Evolutionary conservation across 129 eudicot genomes (phyloP), one percentile per base, ranked within the genome.

Genomic region (Rutidosis leptorrhynchoides): DNA sequence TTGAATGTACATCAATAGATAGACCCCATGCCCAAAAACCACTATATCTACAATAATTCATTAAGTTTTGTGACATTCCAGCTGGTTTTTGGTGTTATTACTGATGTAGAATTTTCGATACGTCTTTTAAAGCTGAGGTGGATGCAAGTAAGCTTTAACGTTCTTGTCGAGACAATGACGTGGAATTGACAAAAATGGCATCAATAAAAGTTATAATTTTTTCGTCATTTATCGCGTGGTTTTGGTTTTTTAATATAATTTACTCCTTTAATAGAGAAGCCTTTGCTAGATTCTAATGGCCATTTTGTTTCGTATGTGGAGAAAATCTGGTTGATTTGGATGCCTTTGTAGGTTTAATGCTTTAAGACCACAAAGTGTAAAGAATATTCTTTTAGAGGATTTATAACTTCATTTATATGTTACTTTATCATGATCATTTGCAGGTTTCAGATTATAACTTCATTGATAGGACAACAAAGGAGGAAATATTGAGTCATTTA

Each of bases 51-150:
- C 67, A 70, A 70, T 70, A 70, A 70, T 70, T 70, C 58, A 40
- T 12, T 58, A 8, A 70, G 59, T 58, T 70, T 53, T 17, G 67
- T 70, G 46, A 28, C 74, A 25, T 69, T 46, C 73, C 65, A 56
- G 65, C 74, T 69, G 74, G 56, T 17, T 57, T 69, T 69, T 69
- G 65, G 32, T 69, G 27, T 69, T 69, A 42, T 23, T 56, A 17
- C 33, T 37, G 42, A 69, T 25, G 61, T 17, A 55, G 20, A 56
- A 24, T 19, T 27, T 55, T 55, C 37, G 51, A 40, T 51, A 61
- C 22, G 28, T 15, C 43, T 24, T 69, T 69, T 57, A 56, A 56
- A 37, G 56, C 45, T 69, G 56, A 40, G 56, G 65, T 20, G 10
- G 65, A 40, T 40, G 20, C 57, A 19, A 7, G n/a, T 57, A 46